Percentiles rank a stretch among this genome's conserved stretches.
phyloP scores from a whole-genome alignment of 768 basidiomycete genomes.

The Collybia nuda region DNA sequence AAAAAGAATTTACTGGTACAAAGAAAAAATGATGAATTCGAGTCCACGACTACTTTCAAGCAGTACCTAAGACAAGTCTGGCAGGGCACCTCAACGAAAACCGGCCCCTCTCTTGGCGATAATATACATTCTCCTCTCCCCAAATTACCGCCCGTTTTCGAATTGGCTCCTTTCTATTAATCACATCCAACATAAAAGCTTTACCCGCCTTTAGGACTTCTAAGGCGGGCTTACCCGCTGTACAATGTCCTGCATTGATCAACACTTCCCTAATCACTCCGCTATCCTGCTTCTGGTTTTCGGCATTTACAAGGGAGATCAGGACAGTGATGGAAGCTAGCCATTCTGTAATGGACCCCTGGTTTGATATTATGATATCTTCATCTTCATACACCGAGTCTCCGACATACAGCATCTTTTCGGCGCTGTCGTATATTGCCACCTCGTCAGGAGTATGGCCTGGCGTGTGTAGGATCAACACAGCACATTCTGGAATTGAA shows the following conservation, averaged over 20 bases:
- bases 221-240: constrained; percentile 41
- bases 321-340: constrained; percentile 42
- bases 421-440: constrained; percentile 49
- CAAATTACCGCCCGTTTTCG: constrained; percentile 26
- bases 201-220: constrained; percentile 41
- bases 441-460: constrained; percentile 61
- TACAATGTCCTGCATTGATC: constrained; percentile 53
- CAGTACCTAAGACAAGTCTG: constrained; percentile 40
- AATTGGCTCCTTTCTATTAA: constrained; percentile 38
- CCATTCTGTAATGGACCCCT: constrained; percentile 55
- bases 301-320: constrained; percentile 36
- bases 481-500: constrained; percentile 24
- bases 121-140: constrained; percentile 41
- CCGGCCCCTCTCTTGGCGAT: constrained; percentile 38
- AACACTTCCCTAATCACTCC: constrained; percentile 23
- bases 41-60: too few relatives aligned
- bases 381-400: constrained; percentile 57
- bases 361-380: constrained; percentile 53
- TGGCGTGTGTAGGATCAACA: constrained; percentile 52
- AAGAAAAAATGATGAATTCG: constrained; percentile 7
- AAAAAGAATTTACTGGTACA: constrained; percentile 55
- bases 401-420: constrained; percentile 56
- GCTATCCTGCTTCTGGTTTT: constrained; percentile 9
- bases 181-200: constrained; percentile 47
- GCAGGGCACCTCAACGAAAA: constrained; percentile 52